Evolutionary conservation across 129 eudicot genomes (phyloP).

Genomic region (Gnaphalium uliginosum): DNA sequence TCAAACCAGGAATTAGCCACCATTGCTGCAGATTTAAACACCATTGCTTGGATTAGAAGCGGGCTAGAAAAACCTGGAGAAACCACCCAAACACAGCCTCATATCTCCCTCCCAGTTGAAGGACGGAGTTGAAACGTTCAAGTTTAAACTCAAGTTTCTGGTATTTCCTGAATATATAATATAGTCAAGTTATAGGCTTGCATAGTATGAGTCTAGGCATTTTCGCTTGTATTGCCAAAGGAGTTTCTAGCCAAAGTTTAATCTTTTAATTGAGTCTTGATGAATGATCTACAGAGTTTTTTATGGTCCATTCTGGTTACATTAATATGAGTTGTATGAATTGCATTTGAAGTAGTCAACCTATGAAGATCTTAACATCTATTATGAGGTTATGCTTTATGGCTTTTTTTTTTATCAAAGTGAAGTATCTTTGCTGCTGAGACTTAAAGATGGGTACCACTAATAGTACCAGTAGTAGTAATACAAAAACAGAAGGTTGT

Average conservation of each 20-base stretch:
- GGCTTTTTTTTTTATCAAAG: not conserved
- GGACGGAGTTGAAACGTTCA: slow-evolving; percentile 36
- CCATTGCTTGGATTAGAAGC: slow-evolving; percentile 77
- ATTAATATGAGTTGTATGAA: slow-evolving; percentile 10
- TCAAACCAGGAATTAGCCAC: slow-evolving; percentile 54
- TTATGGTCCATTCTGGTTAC: slow-evolving; percentile 15
- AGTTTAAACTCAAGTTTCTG: slow-evolving; percentile 1
- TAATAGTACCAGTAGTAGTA: not conserved
- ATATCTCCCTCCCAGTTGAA: slow-evolving; percentile 43
- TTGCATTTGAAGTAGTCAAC: slow-evolving; percentile 10
- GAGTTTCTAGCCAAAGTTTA: slow-evolving; percentile 1
- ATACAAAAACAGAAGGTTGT: slow-evolving; percentile 35
- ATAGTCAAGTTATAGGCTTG: slow-evolving; percentile 25
- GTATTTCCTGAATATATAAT: slow-evolving; percentile 16
- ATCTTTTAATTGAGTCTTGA: not conserved
- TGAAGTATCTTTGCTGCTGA: not conserved
- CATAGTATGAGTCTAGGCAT: slow-evolving; percentile 5
- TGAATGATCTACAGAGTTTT: slow-evolving; percentile 2
- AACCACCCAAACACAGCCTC: slow-evolving; percentile 26
- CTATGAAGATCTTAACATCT: not conserved
- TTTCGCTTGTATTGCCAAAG: slow-evolving; percentile 10
- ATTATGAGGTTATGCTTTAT: not conserved
- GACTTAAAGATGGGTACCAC: not conserved
- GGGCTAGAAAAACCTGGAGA: slow-evolving; percentile 47
- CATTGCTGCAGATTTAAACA: slow-evolving; percentile 64